Evolutionary conservation across 2,329 filamentous ascomycete genomes (phyloP), one percentile per base, ranked within the genome.

Genomic region (Stachybotrys chlorohalonatus): DNA sequence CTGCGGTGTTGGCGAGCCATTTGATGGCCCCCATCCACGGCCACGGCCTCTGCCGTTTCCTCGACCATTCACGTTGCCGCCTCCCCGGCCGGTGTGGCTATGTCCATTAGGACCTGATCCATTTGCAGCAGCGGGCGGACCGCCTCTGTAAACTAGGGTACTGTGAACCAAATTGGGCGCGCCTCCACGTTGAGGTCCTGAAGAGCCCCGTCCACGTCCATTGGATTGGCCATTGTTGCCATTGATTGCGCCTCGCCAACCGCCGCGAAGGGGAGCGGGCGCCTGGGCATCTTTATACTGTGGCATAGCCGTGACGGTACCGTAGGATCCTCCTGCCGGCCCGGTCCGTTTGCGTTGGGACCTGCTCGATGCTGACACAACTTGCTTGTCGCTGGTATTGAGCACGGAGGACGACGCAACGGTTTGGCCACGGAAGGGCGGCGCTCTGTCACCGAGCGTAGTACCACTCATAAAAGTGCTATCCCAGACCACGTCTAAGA

Each of bases 381-480:
- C 81, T 73, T 99, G 94, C 62, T 82, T 86, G 65, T 92, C 79
- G 1, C 86, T 86, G 55, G 95, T 76, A 72, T 99, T 99, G 39
- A 99, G 80, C 2, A 97, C 91, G 1, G 89, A 88, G n/a, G 88
- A 87, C 7, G 87, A 83, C 2, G 90, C 84, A 5, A 99, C 91
- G 0, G 94, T 96, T 68, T 94, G 92, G 53, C 94, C 94, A 42
- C 93, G 85, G 83, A 99, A 99, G 45, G 90, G 85, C 31, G 91
- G 90, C 67, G 93, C 96, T 56, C 94, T 86, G 55, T 92, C 91
- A 56, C 90, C 89, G 15, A 99, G 80, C 0, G 89, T 94, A 1
- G 92, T 96, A 58, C 94, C 94, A 66, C 91, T 95, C 92, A 99
- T 97, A 71, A 99, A 99, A 0, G 90, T 88, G 11, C 84, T 83